A percentile compares a stretch with the other conserved stretches of the same genome.
These are phyloP conservation scores for Auricularia cornea DNA, from an alignment of 768 basidiomycete species.

Conservation along the genomic window DNA sequence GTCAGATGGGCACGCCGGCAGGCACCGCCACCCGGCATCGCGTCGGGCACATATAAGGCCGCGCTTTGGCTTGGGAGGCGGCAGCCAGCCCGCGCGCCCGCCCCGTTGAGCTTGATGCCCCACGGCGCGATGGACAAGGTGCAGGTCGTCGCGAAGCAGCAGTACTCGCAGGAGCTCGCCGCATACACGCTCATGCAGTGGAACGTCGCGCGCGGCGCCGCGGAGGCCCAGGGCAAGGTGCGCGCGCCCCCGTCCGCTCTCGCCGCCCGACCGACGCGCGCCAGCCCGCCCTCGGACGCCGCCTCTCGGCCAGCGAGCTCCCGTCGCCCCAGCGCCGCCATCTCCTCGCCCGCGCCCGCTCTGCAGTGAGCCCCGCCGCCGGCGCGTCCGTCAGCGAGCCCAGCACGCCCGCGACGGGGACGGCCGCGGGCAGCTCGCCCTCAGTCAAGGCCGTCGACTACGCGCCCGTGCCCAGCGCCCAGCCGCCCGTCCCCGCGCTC, in stretches of 20 bases:
- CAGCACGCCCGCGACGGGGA: background rate
- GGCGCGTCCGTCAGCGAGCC: background rate
- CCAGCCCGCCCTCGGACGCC: background rate
- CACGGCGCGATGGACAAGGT: background rate
- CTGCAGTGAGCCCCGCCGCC: background rate
- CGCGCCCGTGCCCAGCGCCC: background rate
- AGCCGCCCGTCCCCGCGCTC: background rate
- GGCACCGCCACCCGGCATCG: too few species aligned
- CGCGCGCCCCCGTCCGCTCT: background rate
- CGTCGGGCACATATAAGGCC: too few species aligned
- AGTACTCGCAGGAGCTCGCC: conserved; percentile 30
- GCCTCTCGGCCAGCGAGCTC: background rate
- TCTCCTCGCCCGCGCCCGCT: background rate
- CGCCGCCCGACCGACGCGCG: background rate
- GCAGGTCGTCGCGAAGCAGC: conserved; percentile 17
- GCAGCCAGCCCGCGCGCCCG: too few species aligned
- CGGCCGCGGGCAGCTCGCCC: background rate
- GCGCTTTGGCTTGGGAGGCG: too few species aligned
- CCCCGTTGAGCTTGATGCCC: background rate
- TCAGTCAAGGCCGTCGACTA: background rate
- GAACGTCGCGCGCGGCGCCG: conserved; percentile 18
- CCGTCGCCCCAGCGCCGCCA: background rate
- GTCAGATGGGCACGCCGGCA: too few species aligned
- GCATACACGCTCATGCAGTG: conserved; percentile 33
- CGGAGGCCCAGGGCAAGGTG: background rate